These are phyloP conservation scores for Solanum appendiculatum DNA, from an alignment of 257 asterid species.

Conservation along the genomic window DNA sequence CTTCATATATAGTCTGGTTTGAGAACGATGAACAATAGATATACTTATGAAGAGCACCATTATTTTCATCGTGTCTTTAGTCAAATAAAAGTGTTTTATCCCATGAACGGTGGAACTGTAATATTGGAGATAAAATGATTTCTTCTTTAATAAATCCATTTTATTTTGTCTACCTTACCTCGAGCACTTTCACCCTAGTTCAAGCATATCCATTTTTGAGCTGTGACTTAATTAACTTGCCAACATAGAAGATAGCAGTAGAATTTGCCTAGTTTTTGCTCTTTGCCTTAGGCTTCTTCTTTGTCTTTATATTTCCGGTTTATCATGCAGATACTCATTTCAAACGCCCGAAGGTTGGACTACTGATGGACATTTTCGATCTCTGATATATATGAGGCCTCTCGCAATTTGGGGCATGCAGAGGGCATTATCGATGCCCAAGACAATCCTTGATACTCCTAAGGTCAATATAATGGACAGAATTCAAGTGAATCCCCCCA, in stretches of 20 bases:
- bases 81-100: neutral
- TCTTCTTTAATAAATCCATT: neutral
- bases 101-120: neutral
- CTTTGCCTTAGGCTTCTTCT: neutral
- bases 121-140: neutral
- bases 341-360: conserved; percentile 99
- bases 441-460: conserved; percentile 48
- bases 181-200: neutral
- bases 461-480: conserved; percentile 44
- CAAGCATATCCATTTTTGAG: neutral
- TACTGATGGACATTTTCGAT: conserved; percentile 81
- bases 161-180: neutral
- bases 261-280: neutral
- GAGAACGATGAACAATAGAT: neutral
- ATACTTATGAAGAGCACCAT: neutral
- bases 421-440: conserved; percentile 52
- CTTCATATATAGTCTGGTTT: neutral
- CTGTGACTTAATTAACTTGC: neutral
- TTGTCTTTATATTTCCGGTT: neutral
- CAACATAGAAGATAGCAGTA: neutral
- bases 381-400: conserved; percentile 95
- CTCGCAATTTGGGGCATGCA: conserved; percentile 98
- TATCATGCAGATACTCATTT: conserved; percentile 59
- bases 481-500: conserved; percentile 16
- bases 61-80: neutral